Conservation (phyloP, 805 yeast genomes). For the Diddensiella caesifluorescens region DNA sequence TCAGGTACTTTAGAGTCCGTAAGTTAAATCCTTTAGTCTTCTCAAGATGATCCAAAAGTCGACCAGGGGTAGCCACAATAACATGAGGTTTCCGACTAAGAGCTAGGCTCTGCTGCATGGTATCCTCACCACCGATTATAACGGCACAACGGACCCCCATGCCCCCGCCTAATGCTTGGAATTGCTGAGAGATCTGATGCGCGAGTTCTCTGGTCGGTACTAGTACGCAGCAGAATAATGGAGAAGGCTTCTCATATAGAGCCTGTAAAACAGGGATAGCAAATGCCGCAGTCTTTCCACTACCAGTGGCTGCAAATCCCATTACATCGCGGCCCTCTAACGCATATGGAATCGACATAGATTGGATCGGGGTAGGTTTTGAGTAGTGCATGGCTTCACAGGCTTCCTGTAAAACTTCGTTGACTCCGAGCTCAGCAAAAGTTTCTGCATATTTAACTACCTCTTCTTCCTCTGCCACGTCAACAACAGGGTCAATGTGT, state of each 20-base stretch:
- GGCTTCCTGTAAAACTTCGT: slow-evolving; percentile 57
- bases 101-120: slow-evolving; percentile 96
- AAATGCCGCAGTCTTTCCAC: slow-evolving; percentile 98
- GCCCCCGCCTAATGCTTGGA: slow-evolving; percentile 82
- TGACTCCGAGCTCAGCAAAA: slow-evolving; percentile 34
- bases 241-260: slow-evolving; percentile 81
- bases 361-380: slow-evolving; percentile 91
- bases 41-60: slow-evolving; percentile 83
- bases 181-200: slow-evolving; percentile 76
- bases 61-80: slow-evolving; percentile 91
- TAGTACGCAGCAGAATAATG: slow-evolving; percentile 82
- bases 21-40: slow-evolving; percentile 85
- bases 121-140: slow-evolving; percentile 96
- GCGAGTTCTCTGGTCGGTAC: slow-evolving; percentile 64
- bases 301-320: slow-evolving; percentile 96
- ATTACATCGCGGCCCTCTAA: slow-evolving; percentile 86
- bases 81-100: slow-evolving; percentile 91
- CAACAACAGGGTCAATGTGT: background rate
- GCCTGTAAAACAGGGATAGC: slow-evolving; percentile 92
- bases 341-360: slow-evolving; percentile 86
- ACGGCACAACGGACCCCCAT: slow-evolving; percentile 92
- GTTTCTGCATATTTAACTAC: slow-evolving; percentile 10
- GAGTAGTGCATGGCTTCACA: slow-evolving; percentile 67
- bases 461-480: background rate
- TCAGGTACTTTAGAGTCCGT: slow-evolving; percentile 70